phyloP scores from a whole-genome alignment of 495 filamentous ascomycete genomes.

The Sordaria brevicollis region DNA sequence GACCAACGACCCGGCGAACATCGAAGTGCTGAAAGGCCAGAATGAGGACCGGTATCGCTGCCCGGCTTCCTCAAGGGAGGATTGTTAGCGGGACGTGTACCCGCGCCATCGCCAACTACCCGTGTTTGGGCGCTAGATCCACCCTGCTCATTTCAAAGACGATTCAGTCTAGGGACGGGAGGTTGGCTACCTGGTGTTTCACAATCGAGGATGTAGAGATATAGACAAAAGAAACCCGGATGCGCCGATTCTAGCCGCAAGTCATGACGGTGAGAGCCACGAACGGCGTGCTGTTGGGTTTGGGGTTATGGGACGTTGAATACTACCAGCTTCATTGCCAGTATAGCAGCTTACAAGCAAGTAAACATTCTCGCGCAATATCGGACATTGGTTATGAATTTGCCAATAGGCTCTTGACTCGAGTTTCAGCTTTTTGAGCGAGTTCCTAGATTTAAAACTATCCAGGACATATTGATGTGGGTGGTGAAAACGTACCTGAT shows the following conservation, averaged over 20 bases:
- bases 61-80: not conserved
- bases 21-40: too few species aligned
- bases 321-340: too few species aligned
- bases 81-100: not conserved
- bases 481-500: not conserved
- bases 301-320: not conserved
- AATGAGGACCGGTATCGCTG: not conserved
- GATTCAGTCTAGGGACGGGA: not conserved
- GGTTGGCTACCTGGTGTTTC: accelerated
- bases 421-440: not conserved
- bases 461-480: not conserved
- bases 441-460: not conserved
- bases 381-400: too few species aligned
- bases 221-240: not conserved
- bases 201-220: not conserved
- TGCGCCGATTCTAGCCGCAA: not conserved
- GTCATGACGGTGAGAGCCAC: not conserved
- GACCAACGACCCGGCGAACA: too few species aligned
- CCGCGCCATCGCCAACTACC: not conserved
- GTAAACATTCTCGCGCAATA: too few species aligned
- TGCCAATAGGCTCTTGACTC: too few species aligned
- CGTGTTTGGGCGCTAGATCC: not conserved
- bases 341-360: too few species aligned
- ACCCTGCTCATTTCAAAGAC: not conserved
- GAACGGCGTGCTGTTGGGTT: not conserved